A percentile compares a stretch with the other conserved stretches of the same genome.
Conservation (phyloP, 78 protist genomes). For the Pelomyxa schiedti region DNA sequence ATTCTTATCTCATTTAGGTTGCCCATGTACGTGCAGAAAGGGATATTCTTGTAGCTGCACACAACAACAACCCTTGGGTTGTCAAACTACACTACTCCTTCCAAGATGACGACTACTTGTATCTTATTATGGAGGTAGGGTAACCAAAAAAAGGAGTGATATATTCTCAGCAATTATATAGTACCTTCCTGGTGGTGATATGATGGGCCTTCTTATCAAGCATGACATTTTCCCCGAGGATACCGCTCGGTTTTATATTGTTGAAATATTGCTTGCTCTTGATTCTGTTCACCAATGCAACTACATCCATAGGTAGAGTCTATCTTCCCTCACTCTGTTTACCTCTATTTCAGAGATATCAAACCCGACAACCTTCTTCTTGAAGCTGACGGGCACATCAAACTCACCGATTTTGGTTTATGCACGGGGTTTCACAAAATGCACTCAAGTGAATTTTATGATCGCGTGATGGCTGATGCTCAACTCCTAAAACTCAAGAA, state of each 20-base stretch:
- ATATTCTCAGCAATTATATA: too few relatives aligned
- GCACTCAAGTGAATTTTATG: background rate
- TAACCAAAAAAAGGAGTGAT: background rate
- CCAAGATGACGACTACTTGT: slow-evolving; percentile 52
- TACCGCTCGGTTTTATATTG: background rate
- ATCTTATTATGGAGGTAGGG: slow-evolving; percentile 63
- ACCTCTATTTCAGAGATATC: too few relatives aligned
- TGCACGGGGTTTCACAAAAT: background rate
- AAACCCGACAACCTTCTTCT: slow-evolving; percentile 50
- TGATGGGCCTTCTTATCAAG: background rate
- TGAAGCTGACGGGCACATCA: slow-evolving; percentile 31
- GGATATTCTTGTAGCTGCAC: slow-evolving; percentile 13
- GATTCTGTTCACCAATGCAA: slow-evolving; percentile 4
- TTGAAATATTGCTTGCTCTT: background rate
- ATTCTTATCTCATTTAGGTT: too few relatives aligned
- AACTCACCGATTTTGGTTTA: slow-evolving; percentile 43
- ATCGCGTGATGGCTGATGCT: background rate
- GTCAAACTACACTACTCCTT: slow-evolving; percentile 52
- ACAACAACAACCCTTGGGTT: slow-evolving; percentile 35
- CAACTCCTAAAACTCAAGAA: background rate
- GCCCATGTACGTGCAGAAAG: slow-evolving; percentile 50
- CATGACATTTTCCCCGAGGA: background rate
- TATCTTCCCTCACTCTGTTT: too few relatives aligned
- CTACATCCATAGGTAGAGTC: slow-evolving; percentile 1
- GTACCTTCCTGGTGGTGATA: slow-evolving; percentile 13